These are phyloP conservation scores for Meyerozyma sp. DNA, from an alignment of 1,139 yeast genomes.

Conservation along the genomic window DNA sequence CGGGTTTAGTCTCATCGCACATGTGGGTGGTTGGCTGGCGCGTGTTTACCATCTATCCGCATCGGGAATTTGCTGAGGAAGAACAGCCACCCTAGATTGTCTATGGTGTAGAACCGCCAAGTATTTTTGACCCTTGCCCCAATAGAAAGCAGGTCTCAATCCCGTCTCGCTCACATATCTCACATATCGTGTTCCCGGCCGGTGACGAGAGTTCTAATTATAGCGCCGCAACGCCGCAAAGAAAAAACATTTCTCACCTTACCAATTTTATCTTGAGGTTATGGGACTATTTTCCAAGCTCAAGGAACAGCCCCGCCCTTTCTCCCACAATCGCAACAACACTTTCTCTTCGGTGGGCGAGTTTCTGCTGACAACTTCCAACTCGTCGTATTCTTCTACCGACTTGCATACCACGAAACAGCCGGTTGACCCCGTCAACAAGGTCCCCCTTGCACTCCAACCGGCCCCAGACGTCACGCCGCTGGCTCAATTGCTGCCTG, in stretches of 20 bases:
- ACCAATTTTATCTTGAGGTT: background rate
- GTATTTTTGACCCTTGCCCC: background rate
- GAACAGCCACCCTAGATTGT: background rate
- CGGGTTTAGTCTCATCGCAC: background rate
- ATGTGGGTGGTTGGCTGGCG: background rate
- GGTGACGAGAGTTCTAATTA: background rate
- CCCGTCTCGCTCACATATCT: background rate
- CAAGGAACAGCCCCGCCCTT: background rate
- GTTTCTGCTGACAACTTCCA: constrained; percentile 1
- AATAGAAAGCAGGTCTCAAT: too few species aligned
- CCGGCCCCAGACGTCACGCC: background rate
- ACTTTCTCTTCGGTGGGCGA: background rate
- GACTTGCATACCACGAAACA: background rate
- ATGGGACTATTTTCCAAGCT: background rate
- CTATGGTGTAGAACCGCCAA: background rate
- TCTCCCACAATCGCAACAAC: background rate
- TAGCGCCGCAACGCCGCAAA: background rate
- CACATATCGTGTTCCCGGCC: background rate
- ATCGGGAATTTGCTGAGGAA: background rate
- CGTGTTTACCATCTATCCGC: background rate
- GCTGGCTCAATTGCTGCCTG: background rate
- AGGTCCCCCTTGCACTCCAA: background rate
- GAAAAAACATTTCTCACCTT: background rate
- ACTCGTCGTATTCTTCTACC: constrained; percentile 1
- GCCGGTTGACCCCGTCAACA: background rate